These are phyloP conservation scores for Bothriochloa decipiens DNA, from an alignment of 176 grass and related monocot species.

Conservation along the genomic window DNA sequence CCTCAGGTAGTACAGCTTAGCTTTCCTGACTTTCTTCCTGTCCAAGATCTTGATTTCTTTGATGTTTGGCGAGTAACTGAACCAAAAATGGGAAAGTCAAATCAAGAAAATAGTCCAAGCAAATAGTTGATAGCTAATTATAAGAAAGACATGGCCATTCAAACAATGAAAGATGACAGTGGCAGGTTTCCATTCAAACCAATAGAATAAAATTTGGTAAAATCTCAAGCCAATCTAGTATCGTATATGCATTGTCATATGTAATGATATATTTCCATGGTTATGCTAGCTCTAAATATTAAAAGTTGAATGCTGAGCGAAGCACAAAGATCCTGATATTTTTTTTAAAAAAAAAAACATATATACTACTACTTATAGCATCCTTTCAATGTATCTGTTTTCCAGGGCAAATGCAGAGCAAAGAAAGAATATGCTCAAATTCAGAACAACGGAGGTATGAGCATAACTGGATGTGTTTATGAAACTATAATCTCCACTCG, in stretches of 20 bases:
- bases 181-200: not conserved
- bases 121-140: not conserved
- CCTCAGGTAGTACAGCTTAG: conserved; percentile 94
- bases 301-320: conserved; percentile 1
- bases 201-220: not conserved
- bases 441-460: no score
- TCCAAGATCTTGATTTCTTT: conserved; percentile 93
- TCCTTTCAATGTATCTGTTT: no score
- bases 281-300: not conserved
- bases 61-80: conserved; percentile 86
- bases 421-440: no score
- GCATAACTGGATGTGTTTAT: no score
- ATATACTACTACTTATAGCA: no score
- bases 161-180: not conserved
- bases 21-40: conserved; percentile 78
- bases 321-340: not conserved
- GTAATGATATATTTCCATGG: not conserved
- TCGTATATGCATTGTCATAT: not conserved
- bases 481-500: no score
- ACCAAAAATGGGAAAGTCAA: not conserved
- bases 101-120: not conserved
- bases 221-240: not conserved
- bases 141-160: not conserved
- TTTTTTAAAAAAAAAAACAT: no score
- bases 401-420: no score